phyloP scores from a whole-genome alignment of 2,329 filamentous ascomycete species.

The Colletotrichum tabaci region DNA sequence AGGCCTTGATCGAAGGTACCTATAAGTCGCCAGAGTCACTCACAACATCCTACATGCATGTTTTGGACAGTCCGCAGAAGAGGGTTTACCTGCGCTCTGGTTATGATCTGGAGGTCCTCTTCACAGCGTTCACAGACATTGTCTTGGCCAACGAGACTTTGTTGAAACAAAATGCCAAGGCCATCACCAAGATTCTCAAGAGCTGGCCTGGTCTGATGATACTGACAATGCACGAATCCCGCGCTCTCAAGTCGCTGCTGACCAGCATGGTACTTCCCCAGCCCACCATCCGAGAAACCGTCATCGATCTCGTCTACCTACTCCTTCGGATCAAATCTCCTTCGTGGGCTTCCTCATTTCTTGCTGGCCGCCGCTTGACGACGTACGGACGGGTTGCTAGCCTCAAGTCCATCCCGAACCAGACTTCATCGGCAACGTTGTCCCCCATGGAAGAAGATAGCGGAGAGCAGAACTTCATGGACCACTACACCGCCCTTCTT shows the following conservation, averaged over 20 bases:
- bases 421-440: conserved; percentile 50
- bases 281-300: conserved; percentile 76
- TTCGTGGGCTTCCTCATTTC: conserved; percentile 94
- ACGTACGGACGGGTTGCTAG: conserved; percentile 97
- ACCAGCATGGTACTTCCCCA: conserved; percentile 74
- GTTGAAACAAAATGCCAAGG: conserved; percentile 89
- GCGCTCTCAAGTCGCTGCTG: conserved; percentile 84
- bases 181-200: conserved; percentile 91
- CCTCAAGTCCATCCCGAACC: conserved; percentile 74
- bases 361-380: conserved; percentile 91
- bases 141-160: conserved; percentile 70
- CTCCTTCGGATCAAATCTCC: conserved; percentile 90
- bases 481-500: conserved; percentile 93
- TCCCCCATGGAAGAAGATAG: conserved; percentile 74
- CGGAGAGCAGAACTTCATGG: conserved; percentile 86
- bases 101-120: conserved; percentile 89
- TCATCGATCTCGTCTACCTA: conserved; percentile 88
- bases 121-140: conserved; percentile 94
- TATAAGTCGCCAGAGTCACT: conserved; percentile 95
- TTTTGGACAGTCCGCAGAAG: conserved; percentile 86
- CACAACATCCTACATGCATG: conserved; percentile 87
- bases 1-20: conserved; percentile 89
- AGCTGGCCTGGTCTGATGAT: conserved; percentile 95
- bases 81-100: conserved; percentile 89
- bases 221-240: conserved; percentile 89